Evolutionary conservation across 495 filamentous ascomycete species (phyloP).

Genomic region (Tuber indicum): DNA sequence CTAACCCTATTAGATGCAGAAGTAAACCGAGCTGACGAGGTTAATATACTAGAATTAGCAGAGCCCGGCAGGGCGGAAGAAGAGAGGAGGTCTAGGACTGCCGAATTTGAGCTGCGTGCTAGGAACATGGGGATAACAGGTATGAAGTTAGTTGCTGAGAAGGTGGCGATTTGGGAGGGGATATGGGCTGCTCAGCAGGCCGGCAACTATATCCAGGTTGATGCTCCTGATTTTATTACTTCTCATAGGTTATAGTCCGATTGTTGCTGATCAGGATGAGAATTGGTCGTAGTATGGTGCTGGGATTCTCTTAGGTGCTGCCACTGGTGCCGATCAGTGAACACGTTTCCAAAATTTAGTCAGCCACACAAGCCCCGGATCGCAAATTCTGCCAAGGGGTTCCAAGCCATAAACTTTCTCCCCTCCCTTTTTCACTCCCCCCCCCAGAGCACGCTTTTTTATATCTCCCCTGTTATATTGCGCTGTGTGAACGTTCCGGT

Average conservation of each 20-base stretch:
- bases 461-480: too few species aligned
- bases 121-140: background rate
- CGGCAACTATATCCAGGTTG: too few species aligned
- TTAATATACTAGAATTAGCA: background rate
- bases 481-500: too few species aligned
- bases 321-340: background rate
- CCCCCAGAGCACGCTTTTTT: too few species aligned
- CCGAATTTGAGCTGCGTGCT: background rate
- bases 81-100: background rate
- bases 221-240: background rate
- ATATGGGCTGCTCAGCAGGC: background rate
- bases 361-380: too few species aligned
- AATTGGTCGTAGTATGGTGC: background rate
- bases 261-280: background rate
- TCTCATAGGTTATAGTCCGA: background rate
- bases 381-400: background rate
- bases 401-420: too few species aligned
- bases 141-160: background rate
- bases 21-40: background rate
- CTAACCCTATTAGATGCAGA: too few species aligned
- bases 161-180: background rate
- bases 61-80: background rate
- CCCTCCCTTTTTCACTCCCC: too few species aligned
- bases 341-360: background rate
- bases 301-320: background rate